These are phyloP conservation scores for Sclerotinia minor DNA, from an alignment of 2,329 filamentous ascomycete species.

Conservation along the genomic window DNA sequence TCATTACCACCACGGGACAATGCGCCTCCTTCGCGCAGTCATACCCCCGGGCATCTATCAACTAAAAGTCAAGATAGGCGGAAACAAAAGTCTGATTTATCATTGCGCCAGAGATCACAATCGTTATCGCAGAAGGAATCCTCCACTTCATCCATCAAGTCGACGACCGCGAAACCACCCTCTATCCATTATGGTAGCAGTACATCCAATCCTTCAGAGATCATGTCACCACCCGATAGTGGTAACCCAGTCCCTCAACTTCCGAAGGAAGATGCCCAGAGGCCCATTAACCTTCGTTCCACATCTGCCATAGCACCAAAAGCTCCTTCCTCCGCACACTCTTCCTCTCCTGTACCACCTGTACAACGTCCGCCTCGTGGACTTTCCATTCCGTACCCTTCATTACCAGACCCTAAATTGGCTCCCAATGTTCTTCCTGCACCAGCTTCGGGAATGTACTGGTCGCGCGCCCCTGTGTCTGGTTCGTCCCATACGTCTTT, in stretches of 20 bases:
- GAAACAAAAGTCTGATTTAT: constrained; percentile 39
- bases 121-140: constrained; percentile 39
- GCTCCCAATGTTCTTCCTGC: constrained; percentile 62
- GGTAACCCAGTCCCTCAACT: constrained; percentile 30
- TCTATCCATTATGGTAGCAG: constrained; percentile 29
- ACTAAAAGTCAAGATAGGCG: constrained; percentile 52
- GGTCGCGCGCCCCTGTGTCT: constrained; percentile 65
- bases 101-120: constrained; percentile 41
- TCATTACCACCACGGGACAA: constrained; percentile 38
- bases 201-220: constrained; percentile 29
- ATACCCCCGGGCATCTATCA: constrained; percentile 62
- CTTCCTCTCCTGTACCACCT: constrained; percentile 34
- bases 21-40: constrained; percentile 51
- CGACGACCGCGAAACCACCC: constrained; percentile 30
- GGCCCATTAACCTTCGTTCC: constrained; percentile 52
- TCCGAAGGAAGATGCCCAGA: constrained; percentile 38
- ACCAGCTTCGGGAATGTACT: constrained; percentile 71
- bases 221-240: constrained; percentile 30
- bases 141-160: constrained; percentile 32
- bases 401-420: constrained; percentile 56
- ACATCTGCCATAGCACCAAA: constrained; percentile 45
- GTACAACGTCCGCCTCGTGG: constrained; percentile 36
- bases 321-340: constrained; percentile 28
- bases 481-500: constrained; percentile 61
- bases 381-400: constrained; percentile 54